These are phyloP conservation scores for Trametes sp. DNA, from an alignment of 1,284 basidiomycete genomes.

Conservation along the genomic window DNA sequence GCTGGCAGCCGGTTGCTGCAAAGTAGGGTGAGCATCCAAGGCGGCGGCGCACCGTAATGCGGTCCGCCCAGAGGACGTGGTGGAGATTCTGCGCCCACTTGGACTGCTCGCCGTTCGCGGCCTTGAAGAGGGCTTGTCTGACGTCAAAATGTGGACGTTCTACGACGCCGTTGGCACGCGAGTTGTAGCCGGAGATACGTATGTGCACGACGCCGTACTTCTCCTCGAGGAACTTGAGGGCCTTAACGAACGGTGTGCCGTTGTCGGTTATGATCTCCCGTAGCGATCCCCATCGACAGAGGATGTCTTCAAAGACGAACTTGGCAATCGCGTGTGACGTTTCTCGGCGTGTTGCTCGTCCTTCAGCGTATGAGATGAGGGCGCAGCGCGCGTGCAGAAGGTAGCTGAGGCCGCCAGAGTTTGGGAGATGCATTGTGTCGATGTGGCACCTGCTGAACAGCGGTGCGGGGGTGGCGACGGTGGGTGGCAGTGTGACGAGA, in stretches of 20 bases:
- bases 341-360: conserved; percentile 24
- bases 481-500: conserved; percentile 42
- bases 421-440: conserved; percentile 44
- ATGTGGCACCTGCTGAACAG: conserved; percentile 45
- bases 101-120: conserved; percentile 40
- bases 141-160: conserved; percentile 48
- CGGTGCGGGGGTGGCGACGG: conserved; percentile 39
- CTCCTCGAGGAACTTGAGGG: conserved; percentile 38
- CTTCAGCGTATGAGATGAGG: conserved; percentile 34
- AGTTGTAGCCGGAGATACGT: conserved; percentile 54
- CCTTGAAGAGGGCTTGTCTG: conserved; percentile 47
- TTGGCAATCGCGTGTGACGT: conserved; percentile 24
- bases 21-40: conserved; percentile 49
- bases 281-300: conserved; percentile 35
- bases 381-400: conserved; percentile 38
- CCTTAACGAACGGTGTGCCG: conserved; percentile 42
- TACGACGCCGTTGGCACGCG: conserved; percentile 47
- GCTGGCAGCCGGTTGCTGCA: conserved; percentile 46
- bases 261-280: conserved; percentile 39
- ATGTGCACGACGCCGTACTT: conserved; percentile 50
- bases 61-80: conserved; percentile 51
- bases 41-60: conserved; percentile 40
- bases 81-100: conserved; percentile 42
- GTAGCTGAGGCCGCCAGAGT: conserved; percentile 25
- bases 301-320: conserved; percentile 39